Evolutionary conservation across 2,329 filamentous ascomycete genomes (phyloP), one percentile per base, ranked within the genome.

Genomic region (Exophiala viscosa): DNA sequence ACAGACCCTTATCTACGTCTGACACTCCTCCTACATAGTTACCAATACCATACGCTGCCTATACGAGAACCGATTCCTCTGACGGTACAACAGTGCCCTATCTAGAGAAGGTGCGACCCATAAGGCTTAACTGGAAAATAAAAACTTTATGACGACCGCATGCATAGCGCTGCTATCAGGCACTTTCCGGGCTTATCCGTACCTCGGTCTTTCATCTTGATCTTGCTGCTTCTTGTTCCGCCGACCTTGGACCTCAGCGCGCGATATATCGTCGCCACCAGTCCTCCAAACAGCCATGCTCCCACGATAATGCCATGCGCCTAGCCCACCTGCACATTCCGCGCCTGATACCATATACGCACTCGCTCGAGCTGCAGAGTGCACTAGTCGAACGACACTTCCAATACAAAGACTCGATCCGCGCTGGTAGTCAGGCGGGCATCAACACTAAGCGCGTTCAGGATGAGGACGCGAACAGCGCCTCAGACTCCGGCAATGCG

Each of bases 361-460:
- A 73, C 17, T 81, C 81, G 49, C 73, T 80, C 36, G 60, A 62
- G 20, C 69, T 87, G 49, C 84, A 87, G 72, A 72, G 79, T 59
- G 67, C 67, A 40, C 73, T 86, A 11, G 42, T 62, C 8, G 54
- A 61, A 32, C 38, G 54, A 40, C 56, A 62, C 38, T 60, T 62
- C 39, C 32, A 38, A 13, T 46, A 60, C 54, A 60, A 60, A 36
- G 52, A 57, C 35, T 32, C 14, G 43, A 38, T 58, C 18, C 58
- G 51, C 20, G 20, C 32, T 14, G 14, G 8, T n/a, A 23, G 15
- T 14, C 11, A n/a, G 18, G 38, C 17, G 14, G 3, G 17, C 45
- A 28, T 28, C 14, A n/a, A 28, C 17, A 15, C 28, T 7, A 28
- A 35, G 23, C 23, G 23, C 8, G 23, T 2, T 7, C 23, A 28